Evolutionary conservation across 1,284 basidiomycete species (phyloP).

Genomic region (Pseudozyma flocculosa): DNA sequence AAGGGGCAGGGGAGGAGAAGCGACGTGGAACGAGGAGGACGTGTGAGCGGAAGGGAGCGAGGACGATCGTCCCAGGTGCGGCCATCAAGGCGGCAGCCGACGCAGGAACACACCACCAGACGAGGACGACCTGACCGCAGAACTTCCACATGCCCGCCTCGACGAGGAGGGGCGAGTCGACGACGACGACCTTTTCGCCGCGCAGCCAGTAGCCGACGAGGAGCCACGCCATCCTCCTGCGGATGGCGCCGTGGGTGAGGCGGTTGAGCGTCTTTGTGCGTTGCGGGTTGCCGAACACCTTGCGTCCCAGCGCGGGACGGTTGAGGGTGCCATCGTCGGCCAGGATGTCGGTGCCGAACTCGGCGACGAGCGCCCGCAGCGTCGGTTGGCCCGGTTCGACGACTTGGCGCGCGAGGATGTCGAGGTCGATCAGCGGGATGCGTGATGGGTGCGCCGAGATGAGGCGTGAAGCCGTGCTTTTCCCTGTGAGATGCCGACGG

Average conservation of each 20-base stretch:
- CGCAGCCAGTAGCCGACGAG: constrained; percentile 73
- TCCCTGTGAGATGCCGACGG: constrained; percentile 61
- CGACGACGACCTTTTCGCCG: constrained; percentile 75
- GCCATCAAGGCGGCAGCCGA: no score
- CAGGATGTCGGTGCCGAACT: constrained; percentile 76
- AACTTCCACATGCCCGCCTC: constrained; percentile 84
- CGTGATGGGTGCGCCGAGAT: constrained; percentile 64
- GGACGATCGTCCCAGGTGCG: no score
- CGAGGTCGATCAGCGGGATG: constrained; percentile 86
- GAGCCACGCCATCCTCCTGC: constrained; percentile 71
- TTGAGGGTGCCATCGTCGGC: constrained; percentile 71
- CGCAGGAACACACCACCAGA: constrained; percentile 92
- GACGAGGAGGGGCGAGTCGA: constrained; percentile 91
- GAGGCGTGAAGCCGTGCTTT: constrained; percentile 83
- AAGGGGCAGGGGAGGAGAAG: neutral
- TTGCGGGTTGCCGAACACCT: constrained; percentile 70
- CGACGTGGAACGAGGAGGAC: no score
- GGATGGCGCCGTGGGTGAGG: constrained; percentile 87
- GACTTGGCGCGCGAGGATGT: constrained; percentile 82
- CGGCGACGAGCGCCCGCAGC: constrained; percentile 68
- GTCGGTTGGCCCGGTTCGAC: constrained; percentile 80
- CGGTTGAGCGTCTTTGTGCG: constrained; percentile 75
- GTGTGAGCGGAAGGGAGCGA: no score
- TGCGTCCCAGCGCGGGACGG: constrained; percentile 76
- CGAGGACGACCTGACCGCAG: constrained; percentile 80